A percentile compares a stretch with the other conserved stretches of the same genome.
Conservation (phyloP, 768 basidiomycete species). For the Pisolithus albus region DNA sequence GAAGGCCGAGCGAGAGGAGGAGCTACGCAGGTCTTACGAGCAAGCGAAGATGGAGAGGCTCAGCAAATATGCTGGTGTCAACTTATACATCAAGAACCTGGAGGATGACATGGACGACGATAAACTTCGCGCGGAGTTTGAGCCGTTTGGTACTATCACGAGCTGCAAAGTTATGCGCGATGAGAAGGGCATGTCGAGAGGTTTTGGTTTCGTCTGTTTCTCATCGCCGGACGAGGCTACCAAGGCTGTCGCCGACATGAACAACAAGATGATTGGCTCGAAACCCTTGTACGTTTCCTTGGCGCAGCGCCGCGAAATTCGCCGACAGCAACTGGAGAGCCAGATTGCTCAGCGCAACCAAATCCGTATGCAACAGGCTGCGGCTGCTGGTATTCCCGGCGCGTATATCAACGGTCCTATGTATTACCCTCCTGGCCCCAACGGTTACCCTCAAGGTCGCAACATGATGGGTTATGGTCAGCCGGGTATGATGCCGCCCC, state of each 20-base stretch:
- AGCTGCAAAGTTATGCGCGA: constrained; percentile 99
- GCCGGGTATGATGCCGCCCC: constrained; percentile 82
- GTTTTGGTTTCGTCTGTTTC: constrained; percentile 99
- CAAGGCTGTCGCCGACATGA: constrained; percentile 99
- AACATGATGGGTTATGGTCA: constrained; percentile 76
- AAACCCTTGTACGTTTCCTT: constrained; percentile 99
- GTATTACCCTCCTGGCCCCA: constrained; percentile 73
- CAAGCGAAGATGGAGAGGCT: constrained; percentile 95
- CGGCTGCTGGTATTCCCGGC: constrained; percentile 73
- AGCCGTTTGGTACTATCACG: constrained; percentile 94
- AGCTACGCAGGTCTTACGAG: constrained; percentile 89
- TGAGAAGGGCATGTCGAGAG: constrained; percentile 87
- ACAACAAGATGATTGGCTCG: constrained; percentile 99
- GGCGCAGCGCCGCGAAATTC: constrained; percentile 96
- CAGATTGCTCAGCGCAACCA: constrained; percentile 97
- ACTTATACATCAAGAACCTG: constrained; percentile 99
- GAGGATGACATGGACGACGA: constrained; percentile 98
- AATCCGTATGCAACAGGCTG: constrained; percentile 93
- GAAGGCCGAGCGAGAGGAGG: constrained; percentile 97
- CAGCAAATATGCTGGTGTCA: constrained; percentile 98
- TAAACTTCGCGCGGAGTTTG: constrained; percentile 92
- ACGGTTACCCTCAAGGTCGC: constrained; percentile 61
- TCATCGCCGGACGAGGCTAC: constrained; percentile 97
- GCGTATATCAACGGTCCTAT: constrained; percentile 41
- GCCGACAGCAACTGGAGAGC: constrained; percentile 96